Evolutionary conservation across 768 basidiomycete genomes (phyloP), one percentile per base, ranked within the genome.

Genomic region (Hirschioporus abietinus): DNA sequence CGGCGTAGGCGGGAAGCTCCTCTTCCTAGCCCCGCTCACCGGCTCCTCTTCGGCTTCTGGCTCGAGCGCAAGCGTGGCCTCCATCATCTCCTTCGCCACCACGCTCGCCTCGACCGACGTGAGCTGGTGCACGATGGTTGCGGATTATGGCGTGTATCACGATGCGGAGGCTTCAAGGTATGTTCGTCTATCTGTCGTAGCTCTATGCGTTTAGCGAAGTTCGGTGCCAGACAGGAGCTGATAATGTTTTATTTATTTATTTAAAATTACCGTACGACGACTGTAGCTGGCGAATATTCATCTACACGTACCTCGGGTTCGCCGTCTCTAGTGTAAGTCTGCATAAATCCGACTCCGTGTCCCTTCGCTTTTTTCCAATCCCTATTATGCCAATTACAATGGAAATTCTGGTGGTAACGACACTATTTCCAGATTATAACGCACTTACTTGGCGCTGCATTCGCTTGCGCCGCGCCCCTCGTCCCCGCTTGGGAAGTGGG

Each of bases 121-220:
- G 67, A 79, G 80, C 62, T 82, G 78, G 77, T 78, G 78, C 63
- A 68, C 78, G 1, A 76, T 84, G 75, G 80, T 77, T 0, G 74
- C 82, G 0, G 84, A 85, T 66, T 84, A 83, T 64, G 82, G 82
- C 8, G 79, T 82, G 24, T 84, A 83, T 67, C 82, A 84, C 69
- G 72, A 68, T 23, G 58, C 70, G 30, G 70, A 72, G 24, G 74
- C 74, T 1, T 73, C 77, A 1, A 75, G 74, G 74, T 77, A 65
- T 68, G 27, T 70, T 67, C 9, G 17, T 52, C 30, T 30, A 3
- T 30, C 4, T 30, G 30, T 30, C 30, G 8, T 30, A 30, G 30
- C 8, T 30, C 30, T 30, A 30, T 30, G 30, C 30, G 30, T 30
- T n/a, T 2, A 30, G 30, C 8, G 30, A 8, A 3, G 8, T 30